Evolutionary conservation across 495 filamentous ascomycete species (phyloP).

Genomic region (Chaetomium fimeti): DNA sequence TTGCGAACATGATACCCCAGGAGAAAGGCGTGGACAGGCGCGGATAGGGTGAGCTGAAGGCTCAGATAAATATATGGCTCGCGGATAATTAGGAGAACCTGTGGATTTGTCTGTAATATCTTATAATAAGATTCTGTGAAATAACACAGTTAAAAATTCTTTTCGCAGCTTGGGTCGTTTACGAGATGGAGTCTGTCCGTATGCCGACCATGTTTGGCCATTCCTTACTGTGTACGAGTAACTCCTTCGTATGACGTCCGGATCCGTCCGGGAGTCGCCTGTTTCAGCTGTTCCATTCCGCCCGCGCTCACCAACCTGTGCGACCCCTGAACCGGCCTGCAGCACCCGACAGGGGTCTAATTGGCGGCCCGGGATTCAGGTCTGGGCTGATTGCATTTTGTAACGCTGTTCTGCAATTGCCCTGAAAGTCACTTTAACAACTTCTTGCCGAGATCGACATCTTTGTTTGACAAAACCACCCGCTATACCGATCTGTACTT

Average conservation of each 20-base stretch:
- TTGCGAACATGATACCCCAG: conserved; percentile 14
- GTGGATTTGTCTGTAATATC: conserved; percentile 13
- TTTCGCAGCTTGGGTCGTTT: not conserved
- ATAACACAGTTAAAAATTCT: not conserved
- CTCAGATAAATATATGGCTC: conserved; percentile 11
- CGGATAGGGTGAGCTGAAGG: conserved; percentile 9
- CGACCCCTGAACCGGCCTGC: conserved; percentile 11
- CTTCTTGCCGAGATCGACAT: not conserved
- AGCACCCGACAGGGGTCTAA: conserved; percentile 13
- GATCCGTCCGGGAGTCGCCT: not conserved
- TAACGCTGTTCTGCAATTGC: conserved; percentile 9
- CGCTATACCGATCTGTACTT: not conserved
- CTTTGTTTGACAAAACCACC: conserved; percentile 11
- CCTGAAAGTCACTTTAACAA: not conserved
- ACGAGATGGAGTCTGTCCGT: too few relatives aligned
- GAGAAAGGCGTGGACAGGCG: conserved; percentile 14
- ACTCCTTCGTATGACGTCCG: not conserved
- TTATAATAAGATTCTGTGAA: conserved; percentile 20
- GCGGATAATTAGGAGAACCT: not conserved
- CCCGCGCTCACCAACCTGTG: not conserved
- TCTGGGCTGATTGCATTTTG: not conserved
- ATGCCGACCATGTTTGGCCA: too few relatives aligned
- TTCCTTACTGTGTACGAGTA: too few relatives aligned
- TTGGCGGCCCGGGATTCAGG: not conserved
- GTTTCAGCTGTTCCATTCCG: conserved; percentile 13